Evolutionary conservation across 129 eudicot genomes (phyloP).

Genomic region (Pittosporum tobira): DNA sequence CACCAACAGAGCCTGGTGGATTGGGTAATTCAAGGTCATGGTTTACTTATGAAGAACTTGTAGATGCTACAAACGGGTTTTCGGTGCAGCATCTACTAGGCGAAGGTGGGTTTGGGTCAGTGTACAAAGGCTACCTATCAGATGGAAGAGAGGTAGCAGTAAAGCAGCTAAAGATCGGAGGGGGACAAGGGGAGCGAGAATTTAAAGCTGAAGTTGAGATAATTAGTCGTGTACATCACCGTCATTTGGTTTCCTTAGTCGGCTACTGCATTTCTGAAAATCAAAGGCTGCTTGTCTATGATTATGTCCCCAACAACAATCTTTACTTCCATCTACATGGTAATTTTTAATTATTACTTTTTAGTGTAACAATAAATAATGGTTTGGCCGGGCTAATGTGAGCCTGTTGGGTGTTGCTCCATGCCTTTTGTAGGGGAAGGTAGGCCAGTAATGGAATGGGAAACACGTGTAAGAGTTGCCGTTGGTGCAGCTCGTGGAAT

Average conservation of each 20-base stretch:
- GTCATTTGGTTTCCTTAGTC: conserved; percentile 84
- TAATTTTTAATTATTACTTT: conserved; percentile 16
- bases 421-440: conserved; percentile 43
- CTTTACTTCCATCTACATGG: conserved; percentile 91
- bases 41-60: conserved; percentile 51
- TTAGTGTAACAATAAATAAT: not conserved
- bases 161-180: conserved; percentile 76
- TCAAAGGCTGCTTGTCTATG: conserved; percentile 76
- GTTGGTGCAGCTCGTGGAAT: conserved; percentile 89
- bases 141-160: conserved; percentile 91
- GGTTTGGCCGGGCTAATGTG: not conserved
- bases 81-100: conserved; percentile 63
- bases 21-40: conserved; percentile 46
- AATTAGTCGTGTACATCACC: conserved; percentile 81
- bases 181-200: conserved; percentile 94
- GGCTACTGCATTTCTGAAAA: conserved; percentile 68
- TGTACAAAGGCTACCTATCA: conserved; percentile 53
- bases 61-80: conserved; percentile 60
- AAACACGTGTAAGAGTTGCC: conserved; percentile 69
- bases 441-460: conserved; percentile 66
- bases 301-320: conserved; percentile 75
- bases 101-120: conserved; percentile 90
- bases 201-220: conserved; percentile 88
- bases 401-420: not conserved
- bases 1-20: conserved; percentile 40